A percentile compares a stretch with the other conserved stretches of the same genome.
Conservation (phyloP, 305 asterid species). For the Plantago coronopus region DNA sequence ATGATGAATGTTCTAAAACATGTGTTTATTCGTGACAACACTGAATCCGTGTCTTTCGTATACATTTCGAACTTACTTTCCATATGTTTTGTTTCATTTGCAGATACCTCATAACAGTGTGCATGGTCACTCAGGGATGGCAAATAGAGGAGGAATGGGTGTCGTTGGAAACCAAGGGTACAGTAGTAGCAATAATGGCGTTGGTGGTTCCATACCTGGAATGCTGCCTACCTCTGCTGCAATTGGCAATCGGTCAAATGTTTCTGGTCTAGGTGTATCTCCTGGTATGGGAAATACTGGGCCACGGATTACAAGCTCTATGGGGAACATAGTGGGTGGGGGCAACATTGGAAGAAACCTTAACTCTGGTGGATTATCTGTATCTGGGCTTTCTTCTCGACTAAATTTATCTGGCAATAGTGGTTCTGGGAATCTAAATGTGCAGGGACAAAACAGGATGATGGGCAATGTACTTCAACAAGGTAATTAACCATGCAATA, state of each 20-base stretch:
- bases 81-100: constrained; percentile 24
- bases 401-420: constrained; percentile 61
- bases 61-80: constrained; percentile 2
- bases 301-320: constrained; percentile 72
- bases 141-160: constrained; percentile 76
- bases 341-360: constrained; percentile 83
- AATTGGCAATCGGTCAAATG: constrained; percentile 71
- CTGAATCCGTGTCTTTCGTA: constrained; percentile 1
- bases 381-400: constrained; percentile 83
- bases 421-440: constrained; percentile 76
- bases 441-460: constrained; percentile 85
- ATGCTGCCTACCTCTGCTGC: constrained; percentile 83
- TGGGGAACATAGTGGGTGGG: constrained; percentile 82
- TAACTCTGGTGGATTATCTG: constrained; percentile 82
- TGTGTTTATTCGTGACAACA: constrained; percentile 18
- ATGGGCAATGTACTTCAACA: constrained; percentile 90
- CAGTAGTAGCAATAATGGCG: constrained; percentile 61
- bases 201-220: constrained; percentile 95
- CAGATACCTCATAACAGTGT: constrained; percentile 88
- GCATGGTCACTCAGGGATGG: constrained; percentile 87
- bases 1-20: constrained; percentile 21
- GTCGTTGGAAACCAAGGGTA: constrained; percentile 88
- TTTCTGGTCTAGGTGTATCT: constrained; percentile 82
- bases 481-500: constrained; percentile 44
- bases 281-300: constrained; percentile 78